phyloP scores from a whole-genome alignment of 192 early-diverging fungal species.

The Backusella macrospora region DNA sequence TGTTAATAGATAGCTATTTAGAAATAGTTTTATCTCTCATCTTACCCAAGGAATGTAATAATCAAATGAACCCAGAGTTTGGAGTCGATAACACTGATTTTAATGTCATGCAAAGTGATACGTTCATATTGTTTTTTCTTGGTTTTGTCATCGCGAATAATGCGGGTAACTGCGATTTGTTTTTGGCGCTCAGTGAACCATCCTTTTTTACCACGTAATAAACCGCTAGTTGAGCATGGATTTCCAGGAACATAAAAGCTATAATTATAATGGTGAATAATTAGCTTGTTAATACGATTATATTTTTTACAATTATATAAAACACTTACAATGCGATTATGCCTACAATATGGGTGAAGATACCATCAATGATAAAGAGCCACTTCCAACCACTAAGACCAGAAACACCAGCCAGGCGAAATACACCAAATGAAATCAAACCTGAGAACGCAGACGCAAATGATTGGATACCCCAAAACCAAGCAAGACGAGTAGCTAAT shows the following conservation, averaged over 20 bases:
- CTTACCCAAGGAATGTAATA: slow-evolving; percentile 25
- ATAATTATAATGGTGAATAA: background rate
- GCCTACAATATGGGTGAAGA: slow-evolving; percentile 55
- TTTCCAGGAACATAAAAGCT: slow-evolving; percentile 57
- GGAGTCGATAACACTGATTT: slow-evolving; percentile 13
- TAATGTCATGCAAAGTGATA: slow-evolving; percentile 20
- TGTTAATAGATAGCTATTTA: background rate
- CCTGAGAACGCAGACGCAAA: slow-evolving; percentile 57
- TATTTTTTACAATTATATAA: background rate
- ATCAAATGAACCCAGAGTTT: slow-evolving; percentile 27
- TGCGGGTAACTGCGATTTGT: slow-evolving; percentile 58
- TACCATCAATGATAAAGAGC: slow-evolving; percentile 66
- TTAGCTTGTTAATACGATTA: background rate
- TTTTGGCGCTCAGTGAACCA: slow-evolving; percentile 57
- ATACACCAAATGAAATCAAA: slow-evolving; percentile 60
- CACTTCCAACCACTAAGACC: slow-evolving; percentile 66
- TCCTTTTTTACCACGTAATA: slow-evolving; percentile 38
- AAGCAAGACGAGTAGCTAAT: slow-evolving; percentile 49
- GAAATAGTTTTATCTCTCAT: background rate
- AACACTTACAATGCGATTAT: slow-evolving; percentile 45
- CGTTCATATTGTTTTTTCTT: slow-evolving; percentile 44
- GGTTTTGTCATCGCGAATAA: slow-evolving; percentile 58
- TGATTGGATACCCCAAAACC: slow-evolving; percentile 54
- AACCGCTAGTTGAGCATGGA: slow-evolving; percentile 38
- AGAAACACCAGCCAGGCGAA: slow-evolving; percentile 51